Evolutionary conservation across 257 asterid species (phyloP), one percentile per base, ranked within the genome.

Genomic region (Fraxinus anomala): DNA sequence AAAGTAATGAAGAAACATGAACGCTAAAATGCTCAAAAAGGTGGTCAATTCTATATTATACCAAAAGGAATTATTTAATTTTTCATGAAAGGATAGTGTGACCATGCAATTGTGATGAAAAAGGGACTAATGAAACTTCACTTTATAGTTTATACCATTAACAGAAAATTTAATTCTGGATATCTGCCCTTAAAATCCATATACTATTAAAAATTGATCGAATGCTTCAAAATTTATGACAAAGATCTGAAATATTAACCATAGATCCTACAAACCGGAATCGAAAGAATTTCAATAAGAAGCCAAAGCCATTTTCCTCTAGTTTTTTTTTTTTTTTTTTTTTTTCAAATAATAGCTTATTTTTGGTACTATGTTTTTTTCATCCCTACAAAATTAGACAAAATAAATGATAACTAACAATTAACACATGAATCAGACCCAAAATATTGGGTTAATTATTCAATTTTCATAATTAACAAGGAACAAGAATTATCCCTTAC

Each of bases 221-320:
- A 44, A 31, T 42, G 70, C 67, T 65, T 79, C 61, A 73, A 79
- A 33, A 26, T 77, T 37, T 17, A 72, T 19, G 34, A 39, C 4
- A 26, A 42, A 37, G 39, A 68, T 47, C 7, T 3, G 24, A n/a
- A 54, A 54, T n/a, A 54, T 16, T 54, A 54, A n/a, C 65, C 65
- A 54, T 1, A 54, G 11, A 54, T 54, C 26, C 65, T 16, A 54
- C 26, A 51, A 54, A 54, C 26, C 1, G 11, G 65, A 5, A 21
- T n/a, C 24, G 10, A 54, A 17, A 54, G 11, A 54, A 6, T 54
- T 54, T 54, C 24, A 17, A 19, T 17, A 54, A 19, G 65, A 44
- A 44, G 54, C 26, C 65, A 19, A 54, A 19, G 26, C 65, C 65
- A 54, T 5, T 54, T 54, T 54, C 26, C 19, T 13, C 19, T 44